Base-by-base conservation (phyloP, 768 basidiomycete species). In the Naganishia vaughanmartiniae region DNA sequence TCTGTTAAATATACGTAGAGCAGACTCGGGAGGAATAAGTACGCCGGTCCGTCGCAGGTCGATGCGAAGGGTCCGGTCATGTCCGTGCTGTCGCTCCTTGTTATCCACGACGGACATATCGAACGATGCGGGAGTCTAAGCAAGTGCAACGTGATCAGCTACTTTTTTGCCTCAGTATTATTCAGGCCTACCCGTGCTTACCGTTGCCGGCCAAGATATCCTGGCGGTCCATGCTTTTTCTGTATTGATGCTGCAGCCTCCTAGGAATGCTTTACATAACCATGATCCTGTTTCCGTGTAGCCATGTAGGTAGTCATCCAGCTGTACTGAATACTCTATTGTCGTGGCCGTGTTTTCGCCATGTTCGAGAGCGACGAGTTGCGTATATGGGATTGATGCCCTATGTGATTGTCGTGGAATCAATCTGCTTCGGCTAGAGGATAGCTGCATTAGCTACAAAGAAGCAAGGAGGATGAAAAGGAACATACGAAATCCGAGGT, bases 171-270 rank as follows among this genome's bases (percentile, higher is more conserved):
- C 4, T n/a, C 24, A 30, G 54, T 30, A 24, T n/a, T 14, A 24
- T 15, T 54, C 15, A 2, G 33, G 33, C 33, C 30, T 21, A n/a
- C 6, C n/a, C 2, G n/a, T 33, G 36, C 57, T 33, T 36, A 58
- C 57, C 30, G 57, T 58, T 39, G 57, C 57, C 9, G 57, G 57
- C 57, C 57, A 58, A 15, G 57, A 58, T 58, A 58, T 58, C 39
- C 57, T 58, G n/a, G 57, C 57, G 11, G 57, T 58, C 57, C 57
- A 58, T 39, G 57, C 57, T 36, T 58, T 58, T 9, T 58, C 57
- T 12, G 57, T 58, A 36, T 33, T 6, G 15, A 19, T 31, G 9
- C 11, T 36, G 34, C 57, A 58, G 17, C 57, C 57, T 2, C 57
- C 57, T 58, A 58, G 17, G 9, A 58, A 39, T 7, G 21, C 33